Base-by-base conservation (phyloP, 805 yeast species). In the Candida boidinii region DNA sequence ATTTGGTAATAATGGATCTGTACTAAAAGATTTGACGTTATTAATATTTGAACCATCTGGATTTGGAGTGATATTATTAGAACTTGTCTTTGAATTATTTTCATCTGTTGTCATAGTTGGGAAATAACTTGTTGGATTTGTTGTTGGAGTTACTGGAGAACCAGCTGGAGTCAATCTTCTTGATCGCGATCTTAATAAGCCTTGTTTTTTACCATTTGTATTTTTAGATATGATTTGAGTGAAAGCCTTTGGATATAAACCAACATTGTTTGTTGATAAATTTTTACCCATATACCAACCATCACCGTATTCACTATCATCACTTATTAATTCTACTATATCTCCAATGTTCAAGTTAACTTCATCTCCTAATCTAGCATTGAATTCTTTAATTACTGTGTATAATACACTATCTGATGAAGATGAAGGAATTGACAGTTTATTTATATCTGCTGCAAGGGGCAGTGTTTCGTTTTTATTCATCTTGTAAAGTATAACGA, bases 201-300 rank as follows among this genome's bases (percentile, higher is more conserved):
- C 46, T 19, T 29, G 27, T 12, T 12, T 33, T 30, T 37, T 29
- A 17, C 17, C 26, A 9, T 25, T 17, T 14, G 9, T 26, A 37
- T 38, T 15, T 26, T 18, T 10, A 10, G 26, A 22, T n/a, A 36
- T 22, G 2, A 37, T 14, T 26, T 39, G 79, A 2, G 96, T 88
- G 55, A 90, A 90, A 3, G 86, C 76, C 43, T 82, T 83, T 11
- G 98, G 98, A 50, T 87, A 92, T 26, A 90, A 62, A 1, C 98
- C 98, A 10, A 85, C 90, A 33, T 73, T 70, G 34, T 74, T 72
- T 1, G 90, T 77, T 31, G 71, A 50, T 31, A 85, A 51, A 45
- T 88, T 88, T 38, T 75, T 77, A 4, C 96, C 95, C 70, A 84
- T 81, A 51, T 80, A 92, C 99, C 99, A 92, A 13, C 97, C 96